These are phyloP conservation scores for Dactylorhiza incarnata DNA, from an alignment of 106 monocot genomes.

Conservation along the genomic window DNA sequence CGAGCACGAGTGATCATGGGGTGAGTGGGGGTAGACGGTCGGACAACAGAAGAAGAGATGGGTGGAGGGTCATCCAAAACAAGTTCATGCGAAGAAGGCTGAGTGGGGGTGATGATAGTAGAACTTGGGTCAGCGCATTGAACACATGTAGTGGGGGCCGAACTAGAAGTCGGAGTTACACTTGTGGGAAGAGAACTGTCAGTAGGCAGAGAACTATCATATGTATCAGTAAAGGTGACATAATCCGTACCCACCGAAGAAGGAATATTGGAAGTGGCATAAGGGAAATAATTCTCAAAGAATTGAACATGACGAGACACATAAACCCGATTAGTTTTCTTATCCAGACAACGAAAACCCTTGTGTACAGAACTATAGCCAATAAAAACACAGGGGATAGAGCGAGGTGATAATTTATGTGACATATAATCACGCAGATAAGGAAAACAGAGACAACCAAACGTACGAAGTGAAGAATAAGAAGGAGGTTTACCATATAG, in stretches of 20 bases:
- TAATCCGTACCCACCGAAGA: too few species aligned
- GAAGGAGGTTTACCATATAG: not conserved
- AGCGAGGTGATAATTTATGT: not conserved
- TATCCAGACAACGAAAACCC: not conserved
- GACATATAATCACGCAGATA: not conserved
- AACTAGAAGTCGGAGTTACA: too few species aligned
- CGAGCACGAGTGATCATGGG: conserved; percentile 4
- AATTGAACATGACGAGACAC: conserved; percentile 11
- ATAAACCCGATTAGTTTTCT: not conserved
- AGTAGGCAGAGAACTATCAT: too few species aligned
- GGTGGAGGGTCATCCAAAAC: too few species aligned
- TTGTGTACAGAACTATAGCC: not conserved
- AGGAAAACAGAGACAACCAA: conserved; percentile 6
- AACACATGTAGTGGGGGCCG: too few species aligned
- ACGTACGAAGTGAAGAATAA: not conserved
- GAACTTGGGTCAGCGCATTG: too few species aligned
- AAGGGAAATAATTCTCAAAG: conserved; percentile 8
- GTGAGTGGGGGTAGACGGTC: not conserved
- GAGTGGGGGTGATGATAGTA: too few species aligned
- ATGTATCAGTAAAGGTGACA: too few species aligned
- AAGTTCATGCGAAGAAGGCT: too few species aligned
- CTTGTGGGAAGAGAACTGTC: too few species aligned
- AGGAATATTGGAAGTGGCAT: too few species aligned
- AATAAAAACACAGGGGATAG: not conserved
- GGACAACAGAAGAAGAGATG: not conserved